phyloP scores from a whole-genome alignment of 441 rosid genomes.

The Capsella rubella region DNA sequence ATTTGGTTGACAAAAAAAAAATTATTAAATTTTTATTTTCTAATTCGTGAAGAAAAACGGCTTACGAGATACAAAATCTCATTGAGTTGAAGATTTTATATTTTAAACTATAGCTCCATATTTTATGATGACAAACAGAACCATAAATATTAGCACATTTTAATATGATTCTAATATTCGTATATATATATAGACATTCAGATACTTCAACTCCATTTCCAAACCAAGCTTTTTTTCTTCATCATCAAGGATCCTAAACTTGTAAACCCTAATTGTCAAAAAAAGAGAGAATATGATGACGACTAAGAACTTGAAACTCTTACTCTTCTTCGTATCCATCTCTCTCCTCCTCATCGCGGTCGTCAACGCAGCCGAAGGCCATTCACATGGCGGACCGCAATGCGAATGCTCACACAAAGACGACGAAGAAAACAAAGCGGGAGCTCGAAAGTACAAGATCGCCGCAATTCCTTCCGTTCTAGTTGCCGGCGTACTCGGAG shows the following conservation, averaged over 20 bases:
- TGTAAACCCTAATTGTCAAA: conserved; percentile 7
- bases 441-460: conserved; percentile 56
- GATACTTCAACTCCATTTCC: conserved; percentile 24
- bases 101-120: not conserved
- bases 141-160: not conserved
- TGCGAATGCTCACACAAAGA: conserved; percentile 54
- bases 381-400: conserved; percentile 19
- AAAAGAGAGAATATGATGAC: conserved; percentile 17
- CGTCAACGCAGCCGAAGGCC: conserved; percentile 43
- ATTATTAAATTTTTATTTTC: no score
- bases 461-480: conserved; percentile 58
- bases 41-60: not conserved
- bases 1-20: no score
- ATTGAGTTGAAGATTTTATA: not conserved
- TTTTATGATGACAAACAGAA: not conserved
- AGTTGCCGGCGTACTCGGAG: conserved; percentile 55
- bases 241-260: conserved; percentile 17
- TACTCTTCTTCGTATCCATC: conserved; percentile 34
- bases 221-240: not conserved
- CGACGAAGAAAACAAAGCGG: conserved; percentile 42
- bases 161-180: not conserved
- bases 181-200: conserved; percentile 33
- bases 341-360: conserved; percentile 27
- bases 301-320: conserved; percentile 11
- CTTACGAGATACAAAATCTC: conserved; percentile 16